Base-by-base conservation (phyloP, 495 filamentous ascomycete species). In the Corynascus novoguineensis region DNA sequence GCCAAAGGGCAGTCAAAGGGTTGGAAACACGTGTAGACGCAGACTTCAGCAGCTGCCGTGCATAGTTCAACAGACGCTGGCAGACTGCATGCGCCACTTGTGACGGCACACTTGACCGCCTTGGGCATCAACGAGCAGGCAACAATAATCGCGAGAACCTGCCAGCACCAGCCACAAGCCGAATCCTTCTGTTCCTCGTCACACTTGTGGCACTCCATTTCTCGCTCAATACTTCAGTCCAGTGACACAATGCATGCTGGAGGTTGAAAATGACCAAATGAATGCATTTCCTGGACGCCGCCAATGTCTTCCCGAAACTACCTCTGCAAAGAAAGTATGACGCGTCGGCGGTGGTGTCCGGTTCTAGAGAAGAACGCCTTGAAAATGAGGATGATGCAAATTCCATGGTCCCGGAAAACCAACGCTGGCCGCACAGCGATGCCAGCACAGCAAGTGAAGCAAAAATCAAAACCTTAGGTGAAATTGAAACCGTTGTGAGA, bases 181-280 rank as follows among this genome's bases (percentile, higher is more conserved):
- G 24, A 27, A 12, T n/a, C 24, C 37, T 7, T 21, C 24, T 17
- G 5, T 27, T 22, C n/a, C 14, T 19, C 34, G 50, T 53, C 40
- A 54, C 38, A 54, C 51, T 54, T 45, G 51, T 54, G 40, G 24
- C 12, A 42, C 50, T 17, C 25, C 40, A 44, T 21, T 44, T 24
- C 19, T 44, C 19, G 21, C 37, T 41, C 10, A 49, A 49, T 3
- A 10, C 46, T 17, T 29, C 45, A 27, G 17, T 29, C 17, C 37
- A 41, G 14, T n/a, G 9, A 34, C 46, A 49, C 4, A 4, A 10
- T 10, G 22, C 17, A 17, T 22, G n/a, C 27, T 29, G 28, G 28
- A 35, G 35, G 24, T 27, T 11, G 11, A 19, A 31, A 32, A 19
- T n/a, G 12, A 14, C 32, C 28, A 29, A 29, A 50, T 32, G 28